Conservation (phyloP, 306 rosid genomes). For the Inga oerstediana region DNA sequence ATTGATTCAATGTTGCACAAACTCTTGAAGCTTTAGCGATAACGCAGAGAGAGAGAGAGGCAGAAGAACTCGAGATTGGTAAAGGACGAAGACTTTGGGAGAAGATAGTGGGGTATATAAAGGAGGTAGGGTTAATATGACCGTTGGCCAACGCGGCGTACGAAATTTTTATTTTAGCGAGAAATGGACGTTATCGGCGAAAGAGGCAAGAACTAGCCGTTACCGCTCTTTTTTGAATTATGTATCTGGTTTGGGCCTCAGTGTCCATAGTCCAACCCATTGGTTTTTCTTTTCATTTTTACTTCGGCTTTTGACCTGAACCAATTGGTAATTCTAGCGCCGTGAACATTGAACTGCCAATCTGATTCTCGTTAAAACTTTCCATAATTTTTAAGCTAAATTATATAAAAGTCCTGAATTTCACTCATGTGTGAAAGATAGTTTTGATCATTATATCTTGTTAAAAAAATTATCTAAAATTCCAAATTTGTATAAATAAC, state of each 20-base stretch:
- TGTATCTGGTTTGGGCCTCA: slow-evolving; percentile 21
- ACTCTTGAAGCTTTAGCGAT: background rate
- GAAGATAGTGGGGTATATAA: slow-evolving; percentile 42
- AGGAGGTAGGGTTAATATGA: slow-evolving; percentile 43
- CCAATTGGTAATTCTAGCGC: too few species aligned
- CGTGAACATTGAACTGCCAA: too few species aligned
- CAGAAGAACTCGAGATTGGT: background rate
- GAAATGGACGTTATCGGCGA: background rate
- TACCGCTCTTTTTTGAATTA: slow-evolving; percentile 29
- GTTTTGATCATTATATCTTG: too few species aligned
- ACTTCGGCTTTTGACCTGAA: too few species aligned
- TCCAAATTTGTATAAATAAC: background rate
- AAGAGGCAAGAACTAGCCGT: slow-evolving; percentile 72
- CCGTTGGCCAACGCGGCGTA: slow-evolving; percentile 62
- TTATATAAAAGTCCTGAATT: too few species aligned
- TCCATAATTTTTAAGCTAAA: too few species aligned
- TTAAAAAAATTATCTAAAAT: background rate
- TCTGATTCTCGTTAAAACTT: too few species aligned
- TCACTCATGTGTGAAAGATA: too few species aligned
- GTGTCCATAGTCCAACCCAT: slow-evolving; percentile 9
- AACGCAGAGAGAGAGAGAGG: background rate
- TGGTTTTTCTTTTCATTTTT: too few species aligned
- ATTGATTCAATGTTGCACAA: background rate
- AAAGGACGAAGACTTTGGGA: background rate
- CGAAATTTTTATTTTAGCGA: background rate